These are phyloP conservation scores for Diplodia corticola DNA, from an alignment of 2,329 filamentous ascomycete genomes.

Conservation along the genomic window DNA sequence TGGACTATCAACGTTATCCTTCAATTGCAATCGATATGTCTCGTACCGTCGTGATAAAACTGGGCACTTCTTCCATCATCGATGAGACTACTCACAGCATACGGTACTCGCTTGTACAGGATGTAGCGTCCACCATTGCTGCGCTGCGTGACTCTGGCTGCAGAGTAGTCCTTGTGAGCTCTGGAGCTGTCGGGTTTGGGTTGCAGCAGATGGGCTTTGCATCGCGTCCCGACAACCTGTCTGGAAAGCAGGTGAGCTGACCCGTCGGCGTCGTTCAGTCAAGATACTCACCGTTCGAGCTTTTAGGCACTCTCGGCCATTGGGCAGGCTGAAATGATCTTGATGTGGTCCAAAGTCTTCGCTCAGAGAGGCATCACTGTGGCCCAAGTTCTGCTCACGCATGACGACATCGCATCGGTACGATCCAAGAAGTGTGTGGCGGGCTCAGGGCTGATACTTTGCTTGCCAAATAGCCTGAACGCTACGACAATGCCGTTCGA, in stretches of 20 bases:
- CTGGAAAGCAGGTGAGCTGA: constrained; percentile 1
- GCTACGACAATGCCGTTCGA: background rate
- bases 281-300: background rate
- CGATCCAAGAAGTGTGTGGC: background rate
- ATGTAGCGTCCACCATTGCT: background rate
- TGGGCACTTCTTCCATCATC: constrained; percentile 6
- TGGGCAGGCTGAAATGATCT: constrained; percentile 1
- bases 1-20: no score
- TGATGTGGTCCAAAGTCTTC: constrained; percentile 5
- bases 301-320: background rate
- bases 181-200: background rate
- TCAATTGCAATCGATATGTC: background rate
- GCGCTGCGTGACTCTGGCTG: background rate
- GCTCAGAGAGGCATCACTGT: background rate
- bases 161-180: constrained; percentile 1
- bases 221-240: background rate
- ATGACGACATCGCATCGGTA: constrained; percentile 8
- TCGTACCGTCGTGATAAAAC: background rate
- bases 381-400: constrained; percentile 3
- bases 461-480: background rate
- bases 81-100: background rate
- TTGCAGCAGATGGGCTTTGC: background rate
- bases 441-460: background rate
- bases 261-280: background rate
- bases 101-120: background rate